Evolutionary conservation across 164 flowering plant genomes (phyloP).

Genomic region (Aristolochia californica): DNA sequence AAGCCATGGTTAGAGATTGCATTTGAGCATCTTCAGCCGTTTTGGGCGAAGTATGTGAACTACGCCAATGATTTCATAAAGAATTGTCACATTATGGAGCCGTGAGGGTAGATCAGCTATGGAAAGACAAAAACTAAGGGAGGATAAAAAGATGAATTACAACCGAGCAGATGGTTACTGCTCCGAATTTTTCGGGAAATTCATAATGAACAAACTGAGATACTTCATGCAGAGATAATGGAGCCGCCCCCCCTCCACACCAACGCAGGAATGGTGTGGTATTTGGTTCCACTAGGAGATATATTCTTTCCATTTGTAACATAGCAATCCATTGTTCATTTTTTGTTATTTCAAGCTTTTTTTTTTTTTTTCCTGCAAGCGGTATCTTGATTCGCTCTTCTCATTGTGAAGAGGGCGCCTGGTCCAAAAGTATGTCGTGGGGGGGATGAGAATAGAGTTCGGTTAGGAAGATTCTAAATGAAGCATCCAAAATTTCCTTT

Average conservation of each 20-base stretch:
- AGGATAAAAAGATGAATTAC: slow-evolving; percentile 3
- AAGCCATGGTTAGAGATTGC: slow-evolving; percentile 97
- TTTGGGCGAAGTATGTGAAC: slow-evolving; percentile 91
- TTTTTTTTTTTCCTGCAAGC: slow-evolving; percentile 10
- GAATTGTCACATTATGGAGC: slow-evolving; percentile 85
- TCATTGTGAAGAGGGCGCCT: slow-evolving; percentile 6
- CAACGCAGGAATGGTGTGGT: slow-evolving; percentile 6
- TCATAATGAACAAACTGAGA: slow-evolving; percentile 10
- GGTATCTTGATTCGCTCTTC: slow-evolving; percentile 10
- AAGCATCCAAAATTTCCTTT: slow-evolving; percentile 7
- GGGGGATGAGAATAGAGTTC: neutral
- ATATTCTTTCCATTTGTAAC: slow-evolving; percentile 25
- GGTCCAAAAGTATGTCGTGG: neutral
- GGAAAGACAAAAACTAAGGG: slow-evolving; percentile 3
- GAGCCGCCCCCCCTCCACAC: slow-evolving; percentile 10
- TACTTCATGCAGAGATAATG: slow-evolving; percentile 5
- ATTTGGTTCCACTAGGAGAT: slow-evolving; percentile 11
- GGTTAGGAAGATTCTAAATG: slow-evolving; percentile 9
- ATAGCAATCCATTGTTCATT: slow-evolving; percentile 15
- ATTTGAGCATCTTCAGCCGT: slow-evolving; percentile 86
- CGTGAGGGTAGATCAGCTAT: slow-evolving; percentile 19
- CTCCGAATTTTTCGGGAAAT: slow-evolving; percentile 5
- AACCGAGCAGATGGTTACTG: neutral
- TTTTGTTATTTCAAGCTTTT: slow-evolving; percentile 7
- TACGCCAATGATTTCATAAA: slow-evolving; percentile 83